Base-by-base conservation (phyloP, 164 flowering plant species). In the Saururus chinensis region DNA sequence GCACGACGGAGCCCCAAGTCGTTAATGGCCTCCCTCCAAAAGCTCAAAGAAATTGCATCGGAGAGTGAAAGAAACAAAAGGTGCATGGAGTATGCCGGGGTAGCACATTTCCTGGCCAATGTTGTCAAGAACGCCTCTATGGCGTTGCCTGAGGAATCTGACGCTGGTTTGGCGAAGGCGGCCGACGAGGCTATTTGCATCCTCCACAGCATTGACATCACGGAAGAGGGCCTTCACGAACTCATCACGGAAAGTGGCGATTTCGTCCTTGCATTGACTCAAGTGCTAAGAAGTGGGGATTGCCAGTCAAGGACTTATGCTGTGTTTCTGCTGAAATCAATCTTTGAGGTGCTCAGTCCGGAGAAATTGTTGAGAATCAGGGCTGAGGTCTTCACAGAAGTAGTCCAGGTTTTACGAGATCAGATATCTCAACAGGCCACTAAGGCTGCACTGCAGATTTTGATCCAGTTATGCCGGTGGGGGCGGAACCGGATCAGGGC, bases 401-500 rank as follows among this genome's bases (percentile, higher is more conserved):
- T 75, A 0, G 81, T 81, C 4, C 62, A 60, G 0, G 71, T 80
- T 0, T 22, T 92, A n/a, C 63, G 60, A 0, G 90, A 87, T 56
- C 78, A 76, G 52, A 74, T 81, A 42, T 86, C 98, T 0, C 66
- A 59, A 11, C 81, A 78, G 56, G 75, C 82, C 0, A 70, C 80
- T 0, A 89, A 83, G 61, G 73, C 84, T 0, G 88, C 89, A 13
- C 40, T 89, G 76, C 76, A 89, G 63, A 70, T 89, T 14, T 65
- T 92, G 0, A 63, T 81, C 1, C 79, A 76, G 71, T 40, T 80
- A 0, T 75, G 80, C 51, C 87, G 83, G 8, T 85, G 88, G 91
- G 93, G 96, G 7, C 68, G 91, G 53, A 89, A 89, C 80, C 64
- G 88, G 57, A 64, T 85, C 61, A 85, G 81, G 57, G 89, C 87